Conservation (phyloP, 805 yeast genomes). For the Yarrowia osloensis region DNA sequence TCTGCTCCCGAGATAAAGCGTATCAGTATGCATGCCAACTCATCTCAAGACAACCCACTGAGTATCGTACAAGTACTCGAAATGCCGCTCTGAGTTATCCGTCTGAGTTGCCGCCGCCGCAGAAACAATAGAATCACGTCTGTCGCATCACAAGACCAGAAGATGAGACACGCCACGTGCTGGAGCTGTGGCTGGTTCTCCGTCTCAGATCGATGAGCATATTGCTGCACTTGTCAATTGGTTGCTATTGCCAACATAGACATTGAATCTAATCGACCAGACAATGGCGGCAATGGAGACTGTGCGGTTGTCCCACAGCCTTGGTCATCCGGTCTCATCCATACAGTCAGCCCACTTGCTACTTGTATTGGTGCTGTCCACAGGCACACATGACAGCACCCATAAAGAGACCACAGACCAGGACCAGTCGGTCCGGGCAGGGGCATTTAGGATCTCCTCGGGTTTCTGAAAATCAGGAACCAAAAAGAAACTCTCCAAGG, state of each 20-base stretch:
- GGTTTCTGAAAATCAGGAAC: conserved; percentile 19
- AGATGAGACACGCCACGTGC: conserved; percentile 15
- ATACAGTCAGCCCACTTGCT: no score
- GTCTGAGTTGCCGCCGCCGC: background rate
- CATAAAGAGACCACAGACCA: no score
- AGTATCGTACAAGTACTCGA: background rate
- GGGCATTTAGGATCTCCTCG: background rate
- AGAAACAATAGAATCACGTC: background rate
- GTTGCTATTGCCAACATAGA: conserved; percentile 2
- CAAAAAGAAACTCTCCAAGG: background rate
- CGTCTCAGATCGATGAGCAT: conserved; percentile 16
- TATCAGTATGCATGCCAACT: background rate
- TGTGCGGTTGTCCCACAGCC: no score
- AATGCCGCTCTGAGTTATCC: background rate
- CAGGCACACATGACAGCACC: no score
- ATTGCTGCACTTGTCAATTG: background rate
- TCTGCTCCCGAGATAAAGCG: no score
- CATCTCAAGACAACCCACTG: background rate
- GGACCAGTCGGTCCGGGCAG: no score
- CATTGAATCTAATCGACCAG: background rate
- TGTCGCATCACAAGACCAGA: background rate
- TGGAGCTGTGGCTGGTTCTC: background rate
- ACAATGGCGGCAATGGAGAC: no score
- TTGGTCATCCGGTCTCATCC: no score
- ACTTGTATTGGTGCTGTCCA: no score